Percentiles rank a stretch among this genome's conserved stretches.
Conservation (phyloP, 108 stramenopile species). For the Schizochytrium sp. region DNA sequence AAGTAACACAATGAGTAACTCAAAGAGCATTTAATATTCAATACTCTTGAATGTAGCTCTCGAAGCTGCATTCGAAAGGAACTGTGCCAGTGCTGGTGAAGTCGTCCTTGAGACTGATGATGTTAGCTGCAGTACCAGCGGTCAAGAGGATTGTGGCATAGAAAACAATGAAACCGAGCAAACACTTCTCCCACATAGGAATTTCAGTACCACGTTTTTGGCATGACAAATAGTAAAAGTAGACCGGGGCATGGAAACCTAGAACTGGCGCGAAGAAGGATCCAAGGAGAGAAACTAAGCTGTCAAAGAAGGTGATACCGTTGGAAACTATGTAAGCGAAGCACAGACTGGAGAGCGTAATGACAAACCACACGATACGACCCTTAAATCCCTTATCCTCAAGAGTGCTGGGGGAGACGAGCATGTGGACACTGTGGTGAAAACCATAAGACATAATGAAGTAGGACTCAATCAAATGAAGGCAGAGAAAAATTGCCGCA, state of each 20-base stretch:
- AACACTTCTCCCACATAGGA: background rate
- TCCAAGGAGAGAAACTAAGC: conserved; percentile 11
- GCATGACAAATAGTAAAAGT: background rate
- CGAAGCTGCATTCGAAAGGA: background rate
- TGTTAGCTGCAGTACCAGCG: background rate
- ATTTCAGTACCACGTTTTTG: background rate
- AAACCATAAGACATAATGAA: background rate
- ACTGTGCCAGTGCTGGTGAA: background rate
- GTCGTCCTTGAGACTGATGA: conserved; percentile 13
- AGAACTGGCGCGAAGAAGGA: conserved; percentile 16
- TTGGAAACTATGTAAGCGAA: conserved; percentile 1
- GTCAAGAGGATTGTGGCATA: background rate
- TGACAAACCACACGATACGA: conserved; percentile 5
- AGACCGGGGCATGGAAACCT: conserved; percentile 3
- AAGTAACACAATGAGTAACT: too few relatives aligned
- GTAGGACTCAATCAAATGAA: conserved; percentile 13
- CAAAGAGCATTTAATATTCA: too few relatives aligned
- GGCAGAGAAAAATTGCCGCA: background rate
- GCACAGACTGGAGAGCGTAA: background rate
- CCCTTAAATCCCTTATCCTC: background rate
- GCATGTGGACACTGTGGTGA: background rate
- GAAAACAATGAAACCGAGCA: background rate
- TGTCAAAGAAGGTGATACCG: conserved; percentile 46
- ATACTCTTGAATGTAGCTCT: background rate
- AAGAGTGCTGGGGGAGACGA: conserved; percentile 4